Evolutionary conservation across 2,329 filamentous ascomycete species (phyloP).

Genomic region (Fonsecaea pugnacius): DNA sequence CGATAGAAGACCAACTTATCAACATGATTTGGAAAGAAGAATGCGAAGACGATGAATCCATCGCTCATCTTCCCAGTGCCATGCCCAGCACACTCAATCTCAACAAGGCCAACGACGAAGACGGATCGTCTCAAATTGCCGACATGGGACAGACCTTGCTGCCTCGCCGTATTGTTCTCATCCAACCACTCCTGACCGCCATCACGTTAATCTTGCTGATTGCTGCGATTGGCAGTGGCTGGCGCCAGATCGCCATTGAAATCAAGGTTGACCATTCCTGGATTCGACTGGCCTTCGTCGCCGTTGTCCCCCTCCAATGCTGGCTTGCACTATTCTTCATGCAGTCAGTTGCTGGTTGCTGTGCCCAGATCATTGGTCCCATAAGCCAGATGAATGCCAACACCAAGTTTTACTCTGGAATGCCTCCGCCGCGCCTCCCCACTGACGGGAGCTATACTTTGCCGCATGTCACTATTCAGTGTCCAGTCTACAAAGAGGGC

Average conservation of each 20-base stretch:
- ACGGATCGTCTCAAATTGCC: constrained; percentile 30
- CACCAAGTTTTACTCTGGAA: constrained; percentile 53
- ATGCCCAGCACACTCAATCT: constrained; percentile 29
- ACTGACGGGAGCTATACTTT: constrained; percentile 42
- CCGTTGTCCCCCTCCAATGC: constrained; percentile 58
- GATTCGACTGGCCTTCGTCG: constrained; percentile 59
- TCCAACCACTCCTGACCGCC: constrained; percentile 59
- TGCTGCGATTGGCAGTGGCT: constrained; percentile 61
- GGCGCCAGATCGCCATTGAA: constrained; percentile 60
- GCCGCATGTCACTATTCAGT: constrained; percentile 72
- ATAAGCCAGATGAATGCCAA: constrained; percentile 51
- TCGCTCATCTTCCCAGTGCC: constrained; percentile 19
- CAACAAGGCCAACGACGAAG: constrained; percentile 7
- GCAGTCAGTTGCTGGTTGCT: constrained; percentile 49
- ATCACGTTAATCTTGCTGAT: constrained; percentile 60
- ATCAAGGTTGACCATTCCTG: constrained; percentile 59
- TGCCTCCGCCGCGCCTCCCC: constrained; percentile 43
- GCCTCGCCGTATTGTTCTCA: constrained; percentile 58
- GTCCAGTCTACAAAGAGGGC: constrained; percentile 86
- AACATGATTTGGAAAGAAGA: constrained; percentile 41
- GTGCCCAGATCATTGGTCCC: constrained; percentile 51
- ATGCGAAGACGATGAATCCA: constrained; percentile 50
- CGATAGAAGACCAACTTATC: constrained; percentile 55
- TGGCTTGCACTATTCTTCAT: constrained; percentile 62
- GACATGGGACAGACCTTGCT: constrained; percentile 50